Percentiles rank a stretch among this genome's conserved stretches.
Evolutionary conservation across 352 stramenopile species (phyloP).

Genomic region (Phytophthora ramorum): DNA sequence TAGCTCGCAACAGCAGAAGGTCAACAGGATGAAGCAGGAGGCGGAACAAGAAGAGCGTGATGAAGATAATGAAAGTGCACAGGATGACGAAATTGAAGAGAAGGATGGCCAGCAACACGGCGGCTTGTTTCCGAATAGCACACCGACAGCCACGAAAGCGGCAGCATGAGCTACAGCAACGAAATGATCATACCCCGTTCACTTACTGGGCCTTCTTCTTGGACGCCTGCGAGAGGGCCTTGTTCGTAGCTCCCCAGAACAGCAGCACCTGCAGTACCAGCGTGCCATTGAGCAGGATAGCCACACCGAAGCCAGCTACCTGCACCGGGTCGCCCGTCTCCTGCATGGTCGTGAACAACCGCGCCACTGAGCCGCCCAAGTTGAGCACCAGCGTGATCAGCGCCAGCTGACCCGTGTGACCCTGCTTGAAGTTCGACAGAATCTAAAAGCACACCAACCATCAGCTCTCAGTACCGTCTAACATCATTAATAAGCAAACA

Average conservation of each 20-base stretch:
- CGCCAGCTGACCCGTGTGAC: conserved; percentile 89
- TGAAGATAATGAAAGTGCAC: conserved; percentile 37
- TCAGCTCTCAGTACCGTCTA: conserved; percentile 3
- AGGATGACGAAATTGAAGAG: conserved; percentile 34
- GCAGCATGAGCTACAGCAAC: conserved; percentile 18
- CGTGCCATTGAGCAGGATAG: conserved; percentile 78
- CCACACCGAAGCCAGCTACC: conserved; percentile 73
- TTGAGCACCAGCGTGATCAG: conserved; percentile 89
- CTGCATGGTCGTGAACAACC: conserved; percentile 90
- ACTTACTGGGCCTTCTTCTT: conserved; percentile 80
- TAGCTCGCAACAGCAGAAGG: conserved; percentile 42
- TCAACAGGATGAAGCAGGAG: conserved; percentile 38
- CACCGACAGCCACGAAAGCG: conserved; percentile 25
- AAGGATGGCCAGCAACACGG: conserved; percentile 38
- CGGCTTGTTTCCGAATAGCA: conserved; percentile 31
- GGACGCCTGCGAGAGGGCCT: conserved; percentile 57
- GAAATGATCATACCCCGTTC: neutral
- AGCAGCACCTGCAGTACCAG: conserved; percentile 83
- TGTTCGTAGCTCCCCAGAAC: conserved; percentile 86
- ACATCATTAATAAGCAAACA: neutral
- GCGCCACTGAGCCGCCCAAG: conserved; percentile 78
- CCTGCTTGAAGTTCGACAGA: conserved; percentile 89
- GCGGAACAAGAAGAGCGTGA: conserved; percentile 39
- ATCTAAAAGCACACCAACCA: conserved; percentile 52
- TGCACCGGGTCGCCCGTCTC: conserved; percentile 84